Evolutionary conservation across 2,329 filamentous ascomycete genomes (phyloP), one percentile per base, ranked within the genome.

Genomic region (Aspergillus glaucus): DNA sequence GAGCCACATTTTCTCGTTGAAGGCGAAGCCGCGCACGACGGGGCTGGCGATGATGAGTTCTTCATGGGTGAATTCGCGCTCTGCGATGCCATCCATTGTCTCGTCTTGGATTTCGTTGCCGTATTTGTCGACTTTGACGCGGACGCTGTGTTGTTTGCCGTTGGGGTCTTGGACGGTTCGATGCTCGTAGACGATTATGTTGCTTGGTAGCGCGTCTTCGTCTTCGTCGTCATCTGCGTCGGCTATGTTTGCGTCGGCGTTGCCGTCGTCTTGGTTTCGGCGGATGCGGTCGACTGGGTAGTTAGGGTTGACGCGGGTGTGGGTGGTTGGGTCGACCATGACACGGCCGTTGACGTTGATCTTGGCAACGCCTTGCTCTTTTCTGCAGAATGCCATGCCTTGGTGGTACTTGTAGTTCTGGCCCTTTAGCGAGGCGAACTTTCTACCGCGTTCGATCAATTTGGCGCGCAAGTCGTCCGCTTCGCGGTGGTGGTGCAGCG

Each of bases 1-100:
- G 0, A 95, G 79, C 91, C 90, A 96, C 8, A 88, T 75, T 70
- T 95, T 95, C 68, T 95, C 88, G 1, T 81, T 82, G 65, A 95
- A 94, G 1, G 88, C 82, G 59, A 95, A 95, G 0, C 90, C 91
- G 1, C 94, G 78, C 0, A 95, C 87, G 0, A 94, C 84, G 0
- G 90, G 86, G 2, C 87, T 92, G 2, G 89, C 84, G 44, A 94
- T 85, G 5, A 95, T 74, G 21, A 93, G 85, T 57, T 95, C 87
- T 53, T 94, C 88, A 44, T 93, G 87, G 0, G 79, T 86, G 64
- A 93, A 91, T 17, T 79, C 74, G 1, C 77, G 77, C 36, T 70
- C 57, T 26, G 62, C 59, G 4, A 65, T 64, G 14, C 59, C 61
- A 26, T 85, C 80, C 19, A 87, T 75, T 48, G 80, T 77, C 61